Conservation (phyloP, 2,329 filamentous ascomycete genomes). For the Fusarium multiceps region DNA sequence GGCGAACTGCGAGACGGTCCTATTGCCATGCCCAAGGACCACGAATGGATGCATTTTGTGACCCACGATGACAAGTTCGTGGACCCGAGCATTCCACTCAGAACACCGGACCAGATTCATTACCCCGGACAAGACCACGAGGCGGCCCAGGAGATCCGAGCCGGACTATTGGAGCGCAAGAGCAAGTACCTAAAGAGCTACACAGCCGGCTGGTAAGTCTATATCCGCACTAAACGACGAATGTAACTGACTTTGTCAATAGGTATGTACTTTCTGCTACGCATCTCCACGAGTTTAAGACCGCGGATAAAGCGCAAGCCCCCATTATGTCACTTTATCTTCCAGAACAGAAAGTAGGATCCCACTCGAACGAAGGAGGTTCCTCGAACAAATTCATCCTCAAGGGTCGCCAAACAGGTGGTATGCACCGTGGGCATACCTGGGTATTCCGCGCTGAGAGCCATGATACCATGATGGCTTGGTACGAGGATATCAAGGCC, state of each 20-base stretch:
- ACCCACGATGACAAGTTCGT: conserved; percentile 86
- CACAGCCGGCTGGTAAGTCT: conserved; percentile 86
- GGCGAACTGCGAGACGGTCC: conserved; percentile 87
- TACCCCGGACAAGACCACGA: conserved; percentile 93
- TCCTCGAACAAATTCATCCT: conserved; percentile 98
- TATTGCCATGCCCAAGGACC: conserved; percentile 91
- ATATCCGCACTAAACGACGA: neutral
- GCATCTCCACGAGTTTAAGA: conserved; percentile 98
- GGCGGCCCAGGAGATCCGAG: conserved; percentile 83
- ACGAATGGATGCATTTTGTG: conserved; percentile 89
- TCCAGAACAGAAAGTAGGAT: conserved; percentile 93
- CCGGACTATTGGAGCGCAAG: conserved; percentile 94
- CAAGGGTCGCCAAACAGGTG: conserved; percentile 92
- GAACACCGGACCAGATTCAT: conserved; percentile 82
- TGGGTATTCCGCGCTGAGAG: conserved; percentile 79
- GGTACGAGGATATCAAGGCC: conserved; percentile 92
- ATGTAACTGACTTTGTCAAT: conserved; percentile 18
- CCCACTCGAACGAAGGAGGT: conserved; percentile 83
- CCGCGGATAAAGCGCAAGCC: conserved; percentile 89
- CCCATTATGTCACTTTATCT: conserved; percentile 97
- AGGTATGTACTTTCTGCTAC: conserved; percentile 97
- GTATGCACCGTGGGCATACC: conserved; percentile 85
- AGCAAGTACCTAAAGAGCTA: conserved; percentile 99
- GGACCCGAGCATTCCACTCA: conserved; percentile 82
- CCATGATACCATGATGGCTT: conserved; percentile 96